phyloP scores from a whole-genome alignment of 164 flowering plant genomes.

The Stephania japonica region DNA sequence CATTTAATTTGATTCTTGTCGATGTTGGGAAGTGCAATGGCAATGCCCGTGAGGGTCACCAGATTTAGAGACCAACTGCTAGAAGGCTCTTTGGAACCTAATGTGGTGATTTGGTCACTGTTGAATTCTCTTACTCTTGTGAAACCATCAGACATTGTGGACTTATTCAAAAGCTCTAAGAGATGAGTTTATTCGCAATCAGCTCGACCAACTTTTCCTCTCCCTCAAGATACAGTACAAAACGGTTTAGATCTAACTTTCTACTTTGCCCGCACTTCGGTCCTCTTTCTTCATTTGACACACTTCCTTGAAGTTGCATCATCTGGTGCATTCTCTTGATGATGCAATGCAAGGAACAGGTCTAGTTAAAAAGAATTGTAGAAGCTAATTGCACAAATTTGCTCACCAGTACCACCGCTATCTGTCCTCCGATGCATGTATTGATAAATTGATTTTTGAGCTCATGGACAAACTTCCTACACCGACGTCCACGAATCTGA shows the following conservation, averaged over 20 bases:
- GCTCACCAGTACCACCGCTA: too few relatives aligned
- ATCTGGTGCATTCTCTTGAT: too few relatives aligned
- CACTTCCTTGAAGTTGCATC: too few relatives aligned
- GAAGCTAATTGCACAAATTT: too few relatives aligned
- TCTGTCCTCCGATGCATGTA: too few relatives aligned
- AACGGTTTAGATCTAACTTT: constrained; percentile 25
- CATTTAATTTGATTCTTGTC: constrained; percentile 10
- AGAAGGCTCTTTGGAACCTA: constrained; percentile 39
- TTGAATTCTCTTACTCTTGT: constrained; percentile 44
- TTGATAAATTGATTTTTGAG: too few relatives aligned
- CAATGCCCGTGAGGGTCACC: constrained; percentile 57
- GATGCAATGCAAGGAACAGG: too few relatives aligned
- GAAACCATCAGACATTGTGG: constrained; percentile 27
- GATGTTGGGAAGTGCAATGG: constrained; percentile 42
- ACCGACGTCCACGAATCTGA: too few relatives aligned
- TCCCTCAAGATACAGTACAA: constrained; percentile 54
- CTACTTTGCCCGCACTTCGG: neutral
- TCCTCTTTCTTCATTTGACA: constrained; percentile 15
- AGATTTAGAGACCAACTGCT: constrained; percentile 67
- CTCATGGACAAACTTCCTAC: too few relatives aligned
- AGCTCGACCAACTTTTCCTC: constrained; percentile 34
- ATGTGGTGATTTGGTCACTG: constrained; percentile 31
- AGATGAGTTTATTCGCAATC: constrained; percentile 34
- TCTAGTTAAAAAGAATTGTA: too few relatives aligned
- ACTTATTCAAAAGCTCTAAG: constrained; percentile 35